Evolutionary conservation across 129 eudicot species (phyloP).

Genomic region (Smallanthus sonchifolius): DNA sequence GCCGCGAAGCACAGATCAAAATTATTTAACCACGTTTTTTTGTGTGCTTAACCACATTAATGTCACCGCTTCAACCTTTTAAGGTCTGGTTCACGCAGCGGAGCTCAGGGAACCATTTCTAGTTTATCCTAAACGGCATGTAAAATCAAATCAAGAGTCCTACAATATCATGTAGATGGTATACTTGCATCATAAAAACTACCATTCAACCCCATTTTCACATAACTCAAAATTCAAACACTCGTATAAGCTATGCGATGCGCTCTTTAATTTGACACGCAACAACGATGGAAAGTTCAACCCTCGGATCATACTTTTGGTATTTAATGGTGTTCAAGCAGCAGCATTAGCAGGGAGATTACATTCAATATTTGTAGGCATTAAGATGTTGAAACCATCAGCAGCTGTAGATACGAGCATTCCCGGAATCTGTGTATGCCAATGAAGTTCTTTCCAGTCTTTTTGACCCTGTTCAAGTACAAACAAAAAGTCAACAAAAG

Average conservation of each 20-base stretch:
- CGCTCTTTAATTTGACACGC: background rate
- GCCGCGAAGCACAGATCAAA: too few relatives aligned
- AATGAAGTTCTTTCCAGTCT: conserved; percentile 95
- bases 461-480: conserved; percentile 71
- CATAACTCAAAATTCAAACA: conserved; percentile 12
- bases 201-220: conserved; percentile 10
- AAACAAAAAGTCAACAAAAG: background rate
- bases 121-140: background rate
- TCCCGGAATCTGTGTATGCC: conserved; percentile 98
- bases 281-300: conserved; percentile 1
- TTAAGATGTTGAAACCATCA: conserved; percentile 85
- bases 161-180: background rate
- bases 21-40: too few relatives aligned
- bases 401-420: conserved; percentile 93
- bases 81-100: too few relatives aligned
- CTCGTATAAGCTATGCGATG: too few relatives aligned
- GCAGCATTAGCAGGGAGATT: conserved; percentile 49
- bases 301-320: background rate
- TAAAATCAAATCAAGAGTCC: background rate
- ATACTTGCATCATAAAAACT: background rate
- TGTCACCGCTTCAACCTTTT: too few relatives aligned
- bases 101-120: too few relatives aligned
- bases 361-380: conserved; percentile 94
- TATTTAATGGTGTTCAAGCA: conserved; percentile 18
- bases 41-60: too few relatives aligned